A percentile compares a stretch with the other conserved stretches of the same genome.
These are phyloP conservation scores for Lactarius psammicola DNA, from an alignment of 768 basidiomycete genomes.

Conservation along the genomic window DNA sequence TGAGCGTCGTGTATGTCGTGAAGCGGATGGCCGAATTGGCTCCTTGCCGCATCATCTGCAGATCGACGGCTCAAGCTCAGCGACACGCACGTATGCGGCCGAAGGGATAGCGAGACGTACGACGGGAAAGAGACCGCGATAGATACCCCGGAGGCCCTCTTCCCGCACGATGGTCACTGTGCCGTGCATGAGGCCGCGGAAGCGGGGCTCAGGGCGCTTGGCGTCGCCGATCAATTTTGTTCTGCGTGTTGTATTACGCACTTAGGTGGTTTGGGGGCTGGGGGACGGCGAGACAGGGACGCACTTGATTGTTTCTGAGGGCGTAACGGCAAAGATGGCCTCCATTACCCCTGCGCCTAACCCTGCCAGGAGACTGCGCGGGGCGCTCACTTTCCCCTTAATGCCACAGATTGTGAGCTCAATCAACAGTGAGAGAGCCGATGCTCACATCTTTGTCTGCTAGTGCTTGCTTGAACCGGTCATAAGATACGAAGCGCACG, in stretches of 20 bases:
- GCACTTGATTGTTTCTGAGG: constrained; percentile 97
- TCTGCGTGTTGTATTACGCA: constrained; percentile 42
- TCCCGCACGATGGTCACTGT: constrained; percentile 74
- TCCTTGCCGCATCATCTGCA: constrained; percentile 94
- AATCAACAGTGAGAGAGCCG: neutral
- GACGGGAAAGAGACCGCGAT: constrained; percentile 91
- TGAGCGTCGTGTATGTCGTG: constrained; percentile 91
- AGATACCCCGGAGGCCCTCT: constrained; percentile 83
- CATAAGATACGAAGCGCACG: constrained; percentile 93
- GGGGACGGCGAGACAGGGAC: constrained; percentile 31
- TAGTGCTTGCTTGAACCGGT: constrained; percentile 81
- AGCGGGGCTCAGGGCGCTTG: constrained; percentile 79
- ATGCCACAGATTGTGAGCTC: constrained; percentile 6
- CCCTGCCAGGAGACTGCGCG: constrained; percentile 77
- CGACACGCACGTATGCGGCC: neutral
- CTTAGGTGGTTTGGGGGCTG: neutral
- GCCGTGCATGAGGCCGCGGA: constrained; percentile 84
- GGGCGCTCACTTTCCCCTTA: constrained; percentile 89
- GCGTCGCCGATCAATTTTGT: constrained; percentile 97
- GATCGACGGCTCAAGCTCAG: neutral
- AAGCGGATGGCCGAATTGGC: constrained; percentile 97
- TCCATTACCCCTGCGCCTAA: constrained; percentile 89
- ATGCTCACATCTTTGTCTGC: constrained; percentile 72
- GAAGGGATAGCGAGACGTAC: constrained; percentile 47
- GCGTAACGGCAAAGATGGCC: constrained; percentile 92